Evolutionary conservation across 805 yeast genomes (phyloP).

Genomic region (Jamesozyma lodderae): DNA sequence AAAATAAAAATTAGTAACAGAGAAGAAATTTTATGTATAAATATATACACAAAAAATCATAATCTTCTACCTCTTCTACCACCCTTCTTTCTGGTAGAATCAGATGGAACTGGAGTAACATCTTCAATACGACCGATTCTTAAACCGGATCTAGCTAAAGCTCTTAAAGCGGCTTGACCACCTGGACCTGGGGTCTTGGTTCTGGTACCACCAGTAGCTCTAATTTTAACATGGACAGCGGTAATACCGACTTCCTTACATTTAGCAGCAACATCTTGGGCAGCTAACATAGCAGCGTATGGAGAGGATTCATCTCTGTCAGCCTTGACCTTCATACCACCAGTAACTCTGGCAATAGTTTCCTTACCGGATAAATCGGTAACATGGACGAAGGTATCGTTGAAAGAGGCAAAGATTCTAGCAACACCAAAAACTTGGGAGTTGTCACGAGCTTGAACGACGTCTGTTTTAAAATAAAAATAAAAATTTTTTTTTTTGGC

Average conservation of each 20-base stretch:
- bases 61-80: slow-evolving; percentile 99
- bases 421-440: slow-evolving; percentile 99
- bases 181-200: slow-evolving; percentile 99
- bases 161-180: slow-evolving; percentile 99
- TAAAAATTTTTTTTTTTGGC: too few species aligned
- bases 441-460: slow-evolving; percentile 87
- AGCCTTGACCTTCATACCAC: slow-evolving; percentile 99
- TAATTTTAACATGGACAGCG: slow-evolving; percentile 98
- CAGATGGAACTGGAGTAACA: slow-evolving; percentile 99
- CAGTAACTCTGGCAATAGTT: slow-evolving; percentile 99
- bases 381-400: slow-evolving; percentile 99
- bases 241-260: slow-evolving; percentile 99
- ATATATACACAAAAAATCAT: slow-evolving; percentile 32
- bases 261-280: slow-evolving; percentile 98
- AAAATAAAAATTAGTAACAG: background rate
- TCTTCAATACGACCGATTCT: slow-evolving; percentile 99
- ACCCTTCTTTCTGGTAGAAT: slow-evolving; percentile 99
- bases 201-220: slow-evolving; percentile 99
- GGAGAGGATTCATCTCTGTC: slow-evolving; percentile 99
- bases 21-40: background rate
- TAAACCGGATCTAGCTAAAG: slow-evolving; percentile 98
- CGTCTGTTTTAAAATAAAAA: slow-evolving; percentile 2
- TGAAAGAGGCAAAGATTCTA: slow-evolving; percentile 98
- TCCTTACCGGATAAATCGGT: slow-evolving; percentile 99
- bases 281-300: slow-evolving; percentile 99